Evolutionary conservation across 2,329 filamentous ascomycete genomes (phyloP).

Genomic region (Alternaria sp.): DNA sequence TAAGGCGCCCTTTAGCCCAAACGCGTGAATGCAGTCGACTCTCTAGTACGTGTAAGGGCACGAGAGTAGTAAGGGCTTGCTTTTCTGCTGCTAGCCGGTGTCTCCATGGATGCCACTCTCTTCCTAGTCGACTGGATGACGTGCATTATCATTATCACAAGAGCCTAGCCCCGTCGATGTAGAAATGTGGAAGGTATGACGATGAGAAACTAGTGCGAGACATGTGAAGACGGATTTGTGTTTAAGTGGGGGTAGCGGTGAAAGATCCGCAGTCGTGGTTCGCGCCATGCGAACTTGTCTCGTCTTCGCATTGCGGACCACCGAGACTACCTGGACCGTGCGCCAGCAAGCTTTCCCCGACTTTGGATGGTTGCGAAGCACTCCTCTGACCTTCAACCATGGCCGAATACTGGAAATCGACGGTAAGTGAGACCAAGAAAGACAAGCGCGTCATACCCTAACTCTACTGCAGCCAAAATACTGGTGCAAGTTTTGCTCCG

Average conservation of each 20-base stretch:
- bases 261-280: background rate
- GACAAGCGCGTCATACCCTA: constrained; percentile 6
- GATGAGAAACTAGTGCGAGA: background rate
- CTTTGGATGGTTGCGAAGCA: constrained; percentile 3
- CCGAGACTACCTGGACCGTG: constrained; percentile 12
- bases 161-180: background rate
- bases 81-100: too few species aligned
- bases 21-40: too few species aligned
- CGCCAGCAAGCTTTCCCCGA: constrained; percentile 1
- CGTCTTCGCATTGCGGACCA: constrained; percentile 7
- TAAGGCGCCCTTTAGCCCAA: too few species aligned
- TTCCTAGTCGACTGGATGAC: background rate
- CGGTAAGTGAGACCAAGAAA: constrained; percentile 57
- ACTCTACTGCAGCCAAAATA: constrained; percentile 72
- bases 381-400: constrained; percentile 58
- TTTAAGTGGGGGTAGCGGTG: background rate
- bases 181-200: background rate
- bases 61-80: too few species aligned
- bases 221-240: background rate
- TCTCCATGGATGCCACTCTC: too few species aligned
- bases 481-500: constrained; percentile 97
- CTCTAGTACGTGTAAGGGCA: too few species aligned
- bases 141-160: background rate
- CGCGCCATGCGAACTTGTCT: background rate
- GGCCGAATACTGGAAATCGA: constrained; percentile 99